Conservation (phyloP, 2,329 filamentous ascomycete genomes). For the Akanthomyces lecanii region DNA sequence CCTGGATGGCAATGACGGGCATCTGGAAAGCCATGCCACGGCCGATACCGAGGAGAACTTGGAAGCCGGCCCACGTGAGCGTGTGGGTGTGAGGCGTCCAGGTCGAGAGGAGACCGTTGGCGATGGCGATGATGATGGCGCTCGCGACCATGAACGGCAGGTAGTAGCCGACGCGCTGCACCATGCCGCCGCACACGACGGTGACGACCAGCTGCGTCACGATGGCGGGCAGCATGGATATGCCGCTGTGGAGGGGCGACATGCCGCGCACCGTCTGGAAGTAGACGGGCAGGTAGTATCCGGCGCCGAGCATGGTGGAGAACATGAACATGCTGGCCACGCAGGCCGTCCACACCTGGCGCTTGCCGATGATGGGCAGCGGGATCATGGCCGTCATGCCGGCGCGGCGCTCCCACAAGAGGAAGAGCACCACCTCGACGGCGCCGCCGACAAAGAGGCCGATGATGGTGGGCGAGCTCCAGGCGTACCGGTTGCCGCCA, state of each 20-base stretch:
- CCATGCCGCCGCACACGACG: constrained; percentile 23
- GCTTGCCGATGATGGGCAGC: constrained; percentile 38
- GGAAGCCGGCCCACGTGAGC: constrained; percentile 41
- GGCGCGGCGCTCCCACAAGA: constrained; percentile 39
- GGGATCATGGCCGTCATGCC: constrained; percentile 49
- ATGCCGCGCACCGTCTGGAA: constrained; percentile 44
- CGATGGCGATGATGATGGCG: constrained; percentile 29
- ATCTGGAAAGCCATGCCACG: constrained; percentile 45
- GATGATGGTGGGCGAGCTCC: constrained; percentile 41
- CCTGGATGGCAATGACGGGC: constrained; percentile 28
- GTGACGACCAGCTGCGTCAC: constrained; percentile 25
- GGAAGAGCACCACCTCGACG: constrained; percentile 38
- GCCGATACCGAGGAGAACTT: constrained; percentile 39
- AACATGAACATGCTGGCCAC: constrained; percentile 41
- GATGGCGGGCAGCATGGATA: constrained; percentile 28
- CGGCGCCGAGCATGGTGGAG: constrained; percentile 39
- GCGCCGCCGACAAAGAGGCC: constrained; percentile 42
- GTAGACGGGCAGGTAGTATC: constrained; percentile 49
- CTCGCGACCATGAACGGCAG: constrained; percentile 37
- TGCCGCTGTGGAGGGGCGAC: constrained; percentile 27
- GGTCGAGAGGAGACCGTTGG: constrained; percentile 40
- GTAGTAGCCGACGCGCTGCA: constrained; percentile 38
- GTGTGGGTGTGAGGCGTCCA: constrained; percentile 32
- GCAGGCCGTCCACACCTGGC: constrained; percentile 40
- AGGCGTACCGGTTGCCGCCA: constrained; percentile 44